phyloP scores from a whole-genome alignment of 2,329 filamentous ascomycete genomes.

The Beauveria caledonica region DNA sequence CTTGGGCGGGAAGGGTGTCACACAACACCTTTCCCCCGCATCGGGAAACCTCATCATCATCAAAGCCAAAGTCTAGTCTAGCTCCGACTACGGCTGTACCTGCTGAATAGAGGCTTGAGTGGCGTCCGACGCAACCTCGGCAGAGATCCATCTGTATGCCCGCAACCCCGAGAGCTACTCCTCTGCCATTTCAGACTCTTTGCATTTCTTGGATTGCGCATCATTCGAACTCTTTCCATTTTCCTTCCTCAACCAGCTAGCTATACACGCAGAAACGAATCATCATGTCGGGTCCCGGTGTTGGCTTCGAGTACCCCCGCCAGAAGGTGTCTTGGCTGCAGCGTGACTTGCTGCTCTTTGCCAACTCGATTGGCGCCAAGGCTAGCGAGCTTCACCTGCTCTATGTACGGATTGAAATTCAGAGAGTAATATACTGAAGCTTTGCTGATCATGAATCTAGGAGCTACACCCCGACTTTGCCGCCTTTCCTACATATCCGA shows the following conservation, averaged over 20 bases:
- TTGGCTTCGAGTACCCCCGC: slow-evolving; percentile 72
- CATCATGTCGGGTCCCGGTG: slow-evolving; percentile 41
- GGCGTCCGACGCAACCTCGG: slow-evolving; percentile 8
- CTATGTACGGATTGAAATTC: slow-evolving; percentile 52
- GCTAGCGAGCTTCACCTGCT: slow-evolving; percentile 88
- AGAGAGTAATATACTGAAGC: background rate
- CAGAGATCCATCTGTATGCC: slow-evolving; percentile 6
- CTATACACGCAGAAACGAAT: background rate
- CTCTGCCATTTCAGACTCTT: background rate
- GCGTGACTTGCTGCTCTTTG: slow-evolving; percentile 83
- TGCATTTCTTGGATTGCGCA: background rate
- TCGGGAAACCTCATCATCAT: too few species aligned
- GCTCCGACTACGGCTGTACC: background rate
- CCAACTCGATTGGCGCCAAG: slow-evolving; percentile 77
- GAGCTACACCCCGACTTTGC: slow-evolving; percentile 82
- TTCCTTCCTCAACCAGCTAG: background rate
- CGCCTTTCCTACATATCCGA: slow-evolving; percentile 82
- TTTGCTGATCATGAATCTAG: slow-evolving; percentile 32
- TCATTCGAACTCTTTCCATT: background rate
- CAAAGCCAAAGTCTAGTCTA: background rate
- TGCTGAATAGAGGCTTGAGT: background rate
- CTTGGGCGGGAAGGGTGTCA: too few species aligned
- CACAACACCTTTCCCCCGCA: too few species aligned
- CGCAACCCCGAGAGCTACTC: slow-evolving; percentile 3
- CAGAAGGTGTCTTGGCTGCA: slow-evolving; percentile 76